These are phyloP conservation scores for Dictyostelium firmibasis DNA, from an alignment of 78 protist genomes.

Conservation along the genomic window DNA sequence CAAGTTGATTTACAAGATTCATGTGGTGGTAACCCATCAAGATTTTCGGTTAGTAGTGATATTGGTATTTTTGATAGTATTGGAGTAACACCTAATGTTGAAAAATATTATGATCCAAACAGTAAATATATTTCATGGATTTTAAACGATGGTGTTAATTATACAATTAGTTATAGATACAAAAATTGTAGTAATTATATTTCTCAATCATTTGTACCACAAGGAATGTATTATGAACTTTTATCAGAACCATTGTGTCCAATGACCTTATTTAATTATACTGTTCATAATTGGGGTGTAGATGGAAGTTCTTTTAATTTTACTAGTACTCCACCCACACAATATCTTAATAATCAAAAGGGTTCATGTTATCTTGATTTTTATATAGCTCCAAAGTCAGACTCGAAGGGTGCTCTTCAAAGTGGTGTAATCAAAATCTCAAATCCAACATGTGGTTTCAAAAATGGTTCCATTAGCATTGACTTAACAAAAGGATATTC, in stretches of 20 bases:
- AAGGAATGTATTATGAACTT: background rate
- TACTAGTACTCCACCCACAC: background rate
- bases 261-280: no score
- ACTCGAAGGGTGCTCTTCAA: no score
- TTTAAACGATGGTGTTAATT: background rate
- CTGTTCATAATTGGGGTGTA: background rate
- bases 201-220: background rate
- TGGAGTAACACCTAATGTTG: no score
- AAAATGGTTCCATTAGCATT: background rate
- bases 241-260: background rate
- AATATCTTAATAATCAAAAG: no score
- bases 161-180: background rate
- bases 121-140: no score
- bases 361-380: no score
- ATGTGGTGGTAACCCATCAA: no score
- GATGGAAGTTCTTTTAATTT: background rate
- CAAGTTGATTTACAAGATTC: no score
- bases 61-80: no score
- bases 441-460: background rate
- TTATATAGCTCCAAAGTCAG: no score
- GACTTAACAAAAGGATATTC: background rate
- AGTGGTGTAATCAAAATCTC: background rate
- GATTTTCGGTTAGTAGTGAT: no score
- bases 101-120: no score
- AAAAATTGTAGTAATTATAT: background rate